phyloP scores from a whole-genome alignment of 768 basidiomycete genomes.

The Suillus americanus region DNA sequence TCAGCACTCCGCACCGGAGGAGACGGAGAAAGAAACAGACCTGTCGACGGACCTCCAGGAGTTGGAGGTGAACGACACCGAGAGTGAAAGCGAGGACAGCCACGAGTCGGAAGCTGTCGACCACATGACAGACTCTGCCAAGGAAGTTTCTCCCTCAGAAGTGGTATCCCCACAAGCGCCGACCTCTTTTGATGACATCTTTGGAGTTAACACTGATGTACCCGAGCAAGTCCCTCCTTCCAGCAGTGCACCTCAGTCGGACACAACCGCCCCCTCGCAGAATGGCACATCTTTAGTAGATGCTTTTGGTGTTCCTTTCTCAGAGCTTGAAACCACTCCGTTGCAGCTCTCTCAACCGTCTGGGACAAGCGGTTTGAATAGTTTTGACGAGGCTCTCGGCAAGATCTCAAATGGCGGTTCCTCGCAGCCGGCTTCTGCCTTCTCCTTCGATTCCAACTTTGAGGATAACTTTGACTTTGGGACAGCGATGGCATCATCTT shows the following conservation, averaged over 20 bases:
- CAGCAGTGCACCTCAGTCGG: slow-evolving; percentile 17
- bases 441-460: slow-evolving; percentile 67
- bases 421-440: slow-evolving; percentile 32
- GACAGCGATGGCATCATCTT: slow-evolving; percentile 35
- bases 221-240: slow-evolving; percentile 23
- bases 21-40: slow-evolving; percentile 44
- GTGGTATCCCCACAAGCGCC: slow-evolving; percentile 8
- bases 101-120: slow-evolving; percentile 18
- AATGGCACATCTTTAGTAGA: slow-evolving; percentile 30
- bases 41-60: slow-evolving; percentile 55
- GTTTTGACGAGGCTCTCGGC: slow-evolving; percentile 76
- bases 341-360: slow-evolving; percentile 18
- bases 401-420: slow-evolving; percentile 44
- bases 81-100: slow-evolving; percentile 46
- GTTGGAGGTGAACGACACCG: slow-evolving; percentile 55
- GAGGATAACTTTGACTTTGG: slow-evolving; percentile 68
- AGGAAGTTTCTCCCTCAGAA: slow-evolving; percentile 12
- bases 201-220: slow-evolving; percentile 36
- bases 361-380: slow-evolving; percentile 40
- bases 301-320: slow-evolving; percentile 39
- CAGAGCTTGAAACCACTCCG: slow-evolving; percentile 17
- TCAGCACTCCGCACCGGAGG: slow-evolving; percentile 11
- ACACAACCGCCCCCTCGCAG: slow-evolving; percentile 15
- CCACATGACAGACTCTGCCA: not conserved
- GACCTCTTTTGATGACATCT: slow-evolving; percentile 57